Conservation (phyloP, 768 basidiomycete species). For the Mycena galericulata region DNA sequence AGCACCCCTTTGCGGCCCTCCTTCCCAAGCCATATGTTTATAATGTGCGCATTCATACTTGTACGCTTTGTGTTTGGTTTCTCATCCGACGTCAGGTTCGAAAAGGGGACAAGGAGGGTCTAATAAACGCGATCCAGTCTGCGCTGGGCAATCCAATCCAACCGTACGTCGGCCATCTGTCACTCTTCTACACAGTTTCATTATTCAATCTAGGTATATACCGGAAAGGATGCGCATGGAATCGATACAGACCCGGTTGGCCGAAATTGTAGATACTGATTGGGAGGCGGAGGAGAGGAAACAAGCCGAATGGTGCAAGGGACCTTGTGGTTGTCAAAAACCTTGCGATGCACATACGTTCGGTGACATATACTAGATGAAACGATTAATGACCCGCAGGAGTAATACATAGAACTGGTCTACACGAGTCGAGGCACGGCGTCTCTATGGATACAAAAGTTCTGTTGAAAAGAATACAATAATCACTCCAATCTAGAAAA, state of each 20-base stretch:
- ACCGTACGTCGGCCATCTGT: too few species aligned
- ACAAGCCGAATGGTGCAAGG: constrained; percentile 13
- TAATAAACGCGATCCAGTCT: not conserved
- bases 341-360: constrained; percentile 1
- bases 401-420: too few species aligned
- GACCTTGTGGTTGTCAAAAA: constrained; percentile 9
- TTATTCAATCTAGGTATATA: constrained; percentile 7
- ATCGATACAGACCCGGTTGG: not conserved
- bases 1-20: constrained; percentile 10
- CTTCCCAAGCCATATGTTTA: constrained; percentile 19
- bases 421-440: too few species aligned
- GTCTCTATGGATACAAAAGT: too few species aligned
- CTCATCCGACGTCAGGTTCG: not conserved
- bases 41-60: not conserved
- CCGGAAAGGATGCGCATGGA: constrained; percentile 15
- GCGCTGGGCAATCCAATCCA: constrained; percentile 10
- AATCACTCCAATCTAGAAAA: too few species aligned
- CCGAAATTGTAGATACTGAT: constrained; percentile 12
- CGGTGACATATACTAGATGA: too few species aligned
- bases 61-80: not conserved
- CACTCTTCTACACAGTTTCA: too few species aligned
- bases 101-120: not conserved
- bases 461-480: too few species aligned
- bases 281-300: constrained; percentile 7
- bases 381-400: too few species aligned